Conservation (phyloP, 345 rosid genomes). For the Populus alba region DNA sequence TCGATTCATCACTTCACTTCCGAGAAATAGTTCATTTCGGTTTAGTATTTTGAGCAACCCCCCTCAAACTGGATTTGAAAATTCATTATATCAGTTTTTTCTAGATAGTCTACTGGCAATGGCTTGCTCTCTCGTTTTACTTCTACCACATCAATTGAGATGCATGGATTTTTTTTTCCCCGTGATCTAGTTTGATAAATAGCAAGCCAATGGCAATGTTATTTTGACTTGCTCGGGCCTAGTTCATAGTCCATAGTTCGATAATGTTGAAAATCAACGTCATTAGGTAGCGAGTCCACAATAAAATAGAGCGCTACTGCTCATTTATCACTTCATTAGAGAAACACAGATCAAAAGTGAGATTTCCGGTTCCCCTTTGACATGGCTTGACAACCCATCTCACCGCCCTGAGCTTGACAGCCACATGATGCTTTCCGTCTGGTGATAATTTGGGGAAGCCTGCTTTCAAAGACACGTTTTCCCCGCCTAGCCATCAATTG, state of each 20-base stretch:
- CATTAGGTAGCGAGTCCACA: not conserved
- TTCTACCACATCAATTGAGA: not conserved
- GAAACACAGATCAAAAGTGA: not conserved
- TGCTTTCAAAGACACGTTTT: not conserved
- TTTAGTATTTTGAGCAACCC: not conserved
- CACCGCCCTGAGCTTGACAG: not conserved
- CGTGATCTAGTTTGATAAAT: not conserved
- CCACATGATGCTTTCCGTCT: not conserved
- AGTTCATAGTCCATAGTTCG: not conserved
- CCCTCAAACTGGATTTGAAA: not conserved
- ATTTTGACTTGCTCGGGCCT: constrained; percentile 1
- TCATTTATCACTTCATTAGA: not conserved
- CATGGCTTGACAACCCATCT: not conserved
- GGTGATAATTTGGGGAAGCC: not conserved
- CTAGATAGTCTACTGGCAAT: not conserved
- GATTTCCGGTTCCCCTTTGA: not conserved
- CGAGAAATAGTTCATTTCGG: not conserved
- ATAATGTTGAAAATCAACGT: not conserved
- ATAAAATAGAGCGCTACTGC: not conserved
- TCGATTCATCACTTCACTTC: not conserved
- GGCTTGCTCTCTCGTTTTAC: not conserved
- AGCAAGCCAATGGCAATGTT: not conserved
- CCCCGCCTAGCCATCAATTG: constrained; percentile 8
- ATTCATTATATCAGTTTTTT: not conserved
- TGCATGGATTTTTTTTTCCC: too few relatives aligned